phyloP scores from a whole-genome alignment of 225 moss, liverwort and hornwort species.

The Bryum argenteum region DNA sequence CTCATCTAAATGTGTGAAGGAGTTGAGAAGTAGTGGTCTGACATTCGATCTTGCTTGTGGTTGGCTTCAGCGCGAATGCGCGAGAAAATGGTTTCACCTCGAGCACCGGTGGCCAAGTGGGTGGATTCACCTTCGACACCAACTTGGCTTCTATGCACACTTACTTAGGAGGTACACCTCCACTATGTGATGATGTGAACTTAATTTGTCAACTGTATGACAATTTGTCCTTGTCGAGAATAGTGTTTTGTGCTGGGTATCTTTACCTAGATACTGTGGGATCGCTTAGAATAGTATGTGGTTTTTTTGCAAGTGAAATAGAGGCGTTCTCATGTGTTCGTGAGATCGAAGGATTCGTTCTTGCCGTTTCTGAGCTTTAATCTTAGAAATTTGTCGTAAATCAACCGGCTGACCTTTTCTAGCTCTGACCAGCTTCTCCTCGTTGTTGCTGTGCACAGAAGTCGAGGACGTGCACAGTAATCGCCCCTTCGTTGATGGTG shows the following conservation, averaged over 20 bases:
- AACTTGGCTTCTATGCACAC: conserved; percentile 83
- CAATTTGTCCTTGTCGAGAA: neutral
- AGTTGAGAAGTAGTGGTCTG: conserved; percentile 23
- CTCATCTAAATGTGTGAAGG: conserved; percentile 18
- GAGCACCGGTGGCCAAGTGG: conserved; percentile 68
- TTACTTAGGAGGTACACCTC: conserved; percentile 78
- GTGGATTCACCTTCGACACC: conserved; percentile 93
- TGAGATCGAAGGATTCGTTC: conserved; percentile 1
- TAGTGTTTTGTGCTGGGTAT: neutral
- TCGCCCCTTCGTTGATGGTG: conserved; percentile 75
- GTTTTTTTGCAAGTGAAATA: conserved; percentile 17
- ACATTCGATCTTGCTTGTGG: conserved; percentile 25
- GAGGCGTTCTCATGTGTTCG: conserved; percentile 18
- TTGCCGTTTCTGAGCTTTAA: conserved; percentile 6
- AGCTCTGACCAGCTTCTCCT: conserved; percentile 23
- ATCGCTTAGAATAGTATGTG: conserved; percentile 10
- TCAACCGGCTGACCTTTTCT: conserved; percentile 15
- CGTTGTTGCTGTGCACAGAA: conserved; percentile 50
- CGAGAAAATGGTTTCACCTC: conserved; percentile 59
- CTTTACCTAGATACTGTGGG: neutral
- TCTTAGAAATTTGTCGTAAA: neutral
- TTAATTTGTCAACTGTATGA: conserved; percentile 1
- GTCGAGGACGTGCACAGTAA: conserved; percentile 74
- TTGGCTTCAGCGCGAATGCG: conserved; percentile 56
- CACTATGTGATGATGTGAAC: conserved; percentile 12